These are phyloP conservation scores for Huntiella savannae DNA, from an alignment of 2,329 filamentous ascomycete genomes.

Conservation along the genomic window DNA sequence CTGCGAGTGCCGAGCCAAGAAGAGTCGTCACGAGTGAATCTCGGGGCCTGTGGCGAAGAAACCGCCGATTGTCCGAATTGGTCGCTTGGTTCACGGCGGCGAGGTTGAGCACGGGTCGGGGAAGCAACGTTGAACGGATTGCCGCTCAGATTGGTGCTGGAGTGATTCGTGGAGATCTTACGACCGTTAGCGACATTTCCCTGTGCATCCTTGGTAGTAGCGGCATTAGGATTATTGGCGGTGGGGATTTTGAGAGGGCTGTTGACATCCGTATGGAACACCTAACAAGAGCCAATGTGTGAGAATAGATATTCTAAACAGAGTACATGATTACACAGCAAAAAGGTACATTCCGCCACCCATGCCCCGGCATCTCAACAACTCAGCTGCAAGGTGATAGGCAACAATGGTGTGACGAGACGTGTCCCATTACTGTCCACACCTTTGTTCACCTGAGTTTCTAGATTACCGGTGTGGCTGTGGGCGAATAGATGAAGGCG, in stretches of 20 bases:
- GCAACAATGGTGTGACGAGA: too few relatives aligned
- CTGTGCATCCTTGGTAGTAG: slow-evolving; percentile 16
- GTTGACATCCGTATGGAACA: slow-evolving; percentile 76
- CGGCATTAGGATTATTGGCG: slow-evolving; percentile 17
- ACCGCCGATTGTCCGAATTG: slow-evolving; percentile 29
- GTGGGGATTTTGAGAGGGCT: slow-evolving; percentile 67
- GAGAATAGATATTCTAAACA: not conserved
- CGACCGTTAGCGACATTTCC: slow-evolving; percentile 44
- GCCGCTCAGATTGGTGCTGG: slow-evolving; percentile 28
- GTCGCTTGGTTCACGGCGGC: slow-evolving; percentile 66
- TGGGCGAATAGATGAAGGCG: too few relatives aligned
- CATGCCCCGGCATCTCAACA: too few relatives aligned
- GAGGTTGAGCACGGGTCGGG: slow-evolving; percentile 55
- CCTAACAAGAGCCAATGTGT: slow-evolving; percentile 25
- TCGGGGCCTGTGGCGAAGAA: slow-evolving; percentile 40
- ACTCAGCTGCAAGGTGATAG: too few relatives aligned
- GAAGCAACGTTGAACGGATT: slow-evolving; percentile 48
- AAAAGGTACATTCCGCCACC: too few relatives aligned
- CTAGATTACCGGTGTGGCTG: too few relatives aligned
- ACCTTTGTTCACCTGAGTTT: too few relatives aligned
- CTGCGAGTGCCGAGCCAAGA: slow-evolving; percentile 38
- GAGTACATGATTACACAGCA: too few relatives aligned
- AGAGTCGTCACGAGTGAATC: slow-evolving; percentile 45
- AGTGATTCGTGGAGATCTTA: slow-evolving; percentile 67
- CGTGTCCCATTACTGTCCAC: too few relatives aligned